Evolutionary conservation across 306 rosid species (phyloP).

Genomic region (Castanospermum australe): DNA sequence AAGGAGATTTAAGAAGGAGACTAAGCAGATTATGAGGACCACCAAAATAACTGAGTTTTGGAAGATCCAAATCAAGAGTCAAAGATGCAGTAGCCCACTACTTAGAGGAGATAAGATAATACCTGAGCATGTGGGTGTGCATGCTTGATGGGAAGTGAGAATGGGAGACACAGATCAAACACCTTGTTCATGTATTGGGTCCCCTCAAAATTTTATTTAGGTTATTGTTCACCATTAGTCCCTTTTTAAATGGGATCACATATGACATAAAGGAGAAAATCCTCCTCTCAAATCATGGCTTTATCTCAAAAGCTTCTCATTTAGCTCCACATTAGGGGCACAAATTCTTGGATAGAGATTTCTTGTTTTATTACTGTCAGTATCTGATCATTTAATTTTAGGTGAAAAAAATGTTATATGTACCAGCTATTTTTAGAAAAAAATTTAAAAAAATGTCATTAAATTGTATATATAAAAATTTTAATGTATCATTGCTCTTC

Average conservation of each 20-base stretch:
- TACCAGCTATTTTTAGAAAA: neutral
- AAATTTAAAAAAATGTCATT: neutral
- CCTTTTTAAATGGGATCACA: neutral
- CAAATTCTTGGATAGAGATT: conserved; percentile 7
- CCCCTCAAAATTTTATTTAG: conserved; percentile 29
- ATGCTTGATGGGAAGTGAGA: conserved; percentile 21
- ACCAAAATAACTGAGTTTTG: neutral
- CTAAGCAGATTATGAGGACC: conserved; percentile 22
- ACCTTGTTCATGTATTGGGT: conserved; percentile 38
- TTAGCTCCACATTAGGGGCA: conserved; percentile 20
- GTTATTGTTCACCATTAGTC: conserved; percentile 15
- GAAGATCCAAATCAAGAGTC: conserved; percentile 53
- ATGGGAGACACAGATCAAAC: conserved; percentile 50
- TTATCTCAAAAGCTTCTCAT: neutral
- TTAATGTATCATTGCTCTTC: neutral
- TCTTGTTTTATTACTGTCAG: neutral
- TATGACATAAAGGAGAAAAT: conserved; percentile 26
- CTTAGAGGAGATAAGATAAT: conserved; percentile 43
- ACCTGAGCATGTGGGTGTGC: conserved; percentile 40
- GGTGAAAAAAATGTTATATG: neutral
- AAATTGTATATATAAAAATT: neutral
- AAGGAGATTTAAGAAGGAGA: neutral
- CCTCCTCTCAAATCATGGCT: conserved; percentile 29
- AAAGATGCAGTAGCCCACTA: conserved; percentile 32
- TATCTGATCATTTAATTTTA: neutral